Evolutionary conservation across 169 alveolate species (phyloP), one percentile per base, ranked within the genome.

Genomic region (Cryptosporidium sp.): DNA sequence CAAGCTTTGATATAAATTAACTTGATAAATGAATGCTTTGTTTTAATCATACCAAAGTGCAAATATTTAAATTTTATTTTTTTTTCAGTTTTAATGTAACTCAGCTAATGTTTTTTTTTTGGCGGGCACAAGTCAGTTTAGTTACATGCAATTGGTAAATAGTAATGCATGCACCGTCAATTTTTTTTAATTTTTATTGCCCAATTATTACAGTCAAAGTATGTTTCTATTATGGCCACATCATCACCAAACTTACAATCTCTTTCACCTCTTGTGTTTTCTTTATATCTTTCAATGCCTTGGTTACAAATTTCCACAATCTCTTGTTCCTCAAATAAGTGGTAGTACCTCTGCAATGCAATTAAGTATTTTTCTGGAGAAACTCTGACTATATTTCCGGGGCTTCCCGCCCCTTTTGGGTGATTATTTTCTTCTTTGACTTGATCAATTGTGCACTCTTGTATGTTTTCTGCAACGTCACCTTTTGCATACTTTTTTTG

Each of bases 121-220:
- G 55, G 55, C 55, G 55, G 55, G 55, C 2, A 48, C 3, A 2
- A 1, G 7, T 3, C n/a, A 68, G 33, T 68, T 41, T 2, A 71
- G 29, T 71, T 16, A 7, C 29, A 23, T 70, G 37, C 4, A 18
- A n/a, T 10, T 26, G 33, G 16, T 21, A 52, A n/a, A 31, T 51
- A 33, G 29, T 7, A n/a, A 6, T 62, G 48, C 48, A 43, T 62
- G 68, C 70, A 41, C 26, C 7, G 12, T 43, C 26, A 80, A 52
- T 9, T 2, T 29, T 80, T 80, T 6, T 45, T 29, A 33, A 80
- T 62, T 59, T 80, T 65, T 37, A 80, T n/a, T 48, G 89, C 89
- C 89, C 89, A 80, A 26, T 80, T 80, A 18, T 80, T 80, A 59
- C 80, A 62, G 50, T 80, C 89, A 80, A 80, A 80, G 39, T 80